phyloP scores from a whole-genome alignment of 2,329 filamentous ascomycete genomes.

The Aphanocladium album region DNA sequence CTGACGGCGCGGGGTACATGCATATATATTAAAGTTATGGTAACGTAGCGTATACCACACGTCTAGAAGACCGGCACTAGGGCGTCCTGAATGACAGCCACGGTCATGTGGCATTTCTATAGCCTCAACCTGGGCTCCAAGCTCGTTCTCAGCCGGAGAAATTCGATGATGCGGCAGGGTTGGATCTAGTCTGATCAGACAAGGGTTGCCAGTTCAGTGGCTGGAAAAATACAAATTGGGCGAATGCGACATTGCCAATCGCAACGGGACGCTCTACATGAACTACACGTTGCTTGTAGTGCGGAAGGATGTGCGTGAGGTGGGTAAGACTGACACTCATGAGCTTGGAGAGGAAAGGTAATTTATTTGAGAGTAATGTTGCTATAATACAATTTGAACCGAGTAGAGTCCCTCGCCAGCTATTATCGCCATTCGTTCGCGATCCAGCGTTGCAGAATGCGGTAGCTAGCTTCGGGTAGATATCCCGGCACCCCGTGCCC shows the following conservation, averaged over 20 bases:
- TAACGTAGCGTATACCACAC: conserved; percentile 11
- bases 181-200: background rate
- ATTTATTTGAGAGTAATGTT: background rate
- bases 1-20: background rate
- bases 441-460: conserved; percentile 3
- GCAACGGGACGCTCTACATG: background rate
- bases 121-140: too few species aligned
- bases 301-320: too few species aligned
- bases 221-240: too few species aligned
- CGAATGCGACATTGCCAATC: too few species aligned
- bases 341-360: background rate
- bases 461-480: background rate
- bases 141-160: background rate
- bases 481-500: conserved; percentile 34
- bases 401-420: background rate
- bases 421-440: background rate
- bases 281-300: background rate
- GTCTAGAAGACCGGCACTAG: background rate
- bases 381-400: background rate
- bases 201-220: too few species aligned
- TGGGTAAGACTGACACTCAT: background rate
- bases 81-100: background rate
- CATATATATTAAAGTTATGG: conserved; percentile 6
- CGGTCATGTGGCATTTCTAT: background rate
- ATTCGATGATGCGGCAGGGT: background rate